Percentiles rank a stretch among this genome's conserved stretches.
Evolutionary conservation across 31 red algal genomes (phyloP).

Genomic region (Asparagopsis taxiformis): DNA sequence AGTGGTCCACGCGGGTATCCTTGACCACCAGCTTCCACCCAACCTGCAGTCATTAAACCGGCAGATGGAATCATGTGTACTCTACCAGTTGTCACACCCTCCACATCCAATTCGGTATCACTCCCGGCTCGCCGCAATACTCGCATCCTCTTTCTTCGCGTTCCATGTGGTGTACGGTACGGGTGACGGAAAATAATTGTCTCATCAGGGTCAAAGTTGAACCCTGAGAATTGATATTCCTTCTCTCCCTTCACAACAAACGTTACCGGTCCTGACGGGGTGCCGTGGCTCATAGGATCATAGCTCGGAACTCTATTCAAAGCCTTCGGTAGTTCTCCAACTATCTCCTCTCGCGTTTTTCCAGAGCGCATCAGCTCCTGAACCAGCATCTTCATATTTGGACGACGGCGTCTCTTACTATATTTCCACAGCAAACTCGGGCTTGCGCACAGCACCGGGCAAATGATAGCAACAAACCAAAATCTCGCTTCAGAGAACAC

Average conservation of each 20-base stretch:
- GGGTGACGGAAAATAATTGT: constrained; percentile 36
- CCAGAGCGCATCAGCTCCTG: constrained; percentile 62
- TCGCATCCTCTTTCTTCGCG: constrained; percentile 52
- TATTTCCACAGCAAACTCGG: constrained; percentile 58
- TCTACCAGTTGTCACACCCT: constrained; percentile 25
- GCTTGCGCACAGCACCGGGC: constrained; percentile 37
- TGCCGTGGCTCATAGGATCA: constrained; percentile 35
- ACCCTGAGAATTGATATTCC: constrained; percentile 55
- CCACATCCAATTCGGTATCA: constrained; percentile 65
- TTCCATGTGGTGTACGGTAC: constrained; percentile 24
- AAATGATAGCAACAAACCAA: constrained; percentile 63
- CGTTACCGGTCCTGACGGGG: constrained; percentile 45
- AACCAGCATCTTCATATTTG: constrained; percentile 67
- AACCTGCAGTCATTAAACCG: constrained; percentile 23
- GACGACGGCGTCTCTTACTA: constrained; percentile 53
- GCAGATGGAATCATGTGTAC: neutral
- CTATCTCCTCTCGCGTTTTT: constrained; percentile 49
- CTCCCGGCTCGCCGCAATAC: constrained; percentile 36
- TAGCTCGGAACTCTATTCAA: constrained; percentile 39
- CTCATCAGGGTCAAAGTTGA: constrained; percentile 67
- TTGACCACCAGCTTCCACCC: constrained; percentile 25
- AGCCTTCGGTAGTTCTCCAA: constrained; percentile 35
- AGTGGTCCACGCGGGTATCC: neutral
- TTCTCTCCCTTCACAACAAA: constrained; percentile 47
- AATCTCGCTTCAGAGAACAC: constrained; percentile 54